phyloP scores from a whole-genome alignment of 108 stramenopile genomes.

The Aurantiochytrium sp. region DNA sequence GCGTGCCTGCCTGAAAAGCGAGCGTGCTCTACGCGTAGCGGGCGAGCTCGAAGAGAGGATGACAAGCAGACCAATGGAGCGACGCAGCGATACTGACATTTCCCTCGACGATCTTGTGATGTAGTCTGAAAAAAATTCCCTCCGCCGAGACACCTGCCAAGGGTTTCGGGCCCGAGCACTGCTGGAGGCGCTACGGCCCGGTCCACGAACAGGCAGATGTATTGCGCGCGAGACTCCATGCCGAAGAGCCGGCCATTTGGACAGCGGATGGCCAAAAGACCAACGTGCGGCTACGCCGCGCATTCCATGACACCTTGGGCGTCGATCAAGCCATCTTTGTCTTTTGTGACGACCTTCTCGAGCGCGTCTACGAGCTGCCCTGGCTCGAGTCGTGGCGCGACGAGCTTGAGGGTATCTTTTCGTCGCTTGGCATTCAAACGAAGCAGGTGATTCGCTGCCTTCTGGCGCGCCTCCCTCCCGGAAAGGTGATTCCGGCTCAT shows the following conservation, averaged over 20 bases:
- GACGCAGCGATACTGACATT: too few relatives aligned
- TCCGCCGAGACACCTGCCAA: background rate
- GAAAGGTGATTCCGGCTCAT: conserved; percentile 85
- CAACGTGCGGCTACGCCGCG: conserved; percentile 74
- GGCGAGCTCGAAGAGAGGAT: too few relatives aligned
- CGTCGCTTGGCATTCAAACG: conserved; percentile 43
- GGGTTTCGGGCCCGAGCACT: background rate
- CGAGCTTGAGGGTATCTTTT: conserved; percentile 69
- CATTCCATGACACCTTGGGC: conserved; percentile 92
- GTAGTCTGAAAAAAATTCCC: background rate
- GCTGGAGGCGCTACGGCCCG: background rate
- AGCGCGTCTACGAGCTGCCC: conserved; percentile 73
- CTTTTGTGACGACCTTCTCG: conserved; percentile 91
- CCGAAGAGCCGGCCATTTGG: background rate
- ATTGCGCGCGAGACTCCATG: background rate
- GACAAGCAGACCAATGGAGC: too few relatives aligned
- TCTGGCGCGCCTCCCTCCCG: conserved; percentile 84
- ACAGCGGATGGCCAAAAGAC: conserved; percentile 17
- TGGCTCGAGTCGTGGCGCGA: conserved; percentile 62
- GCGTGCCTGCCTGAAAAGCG: too few relatives aligned
- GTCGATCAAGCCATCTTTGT: conserved; percentile 85
- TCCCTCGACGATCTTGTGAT: background rate
- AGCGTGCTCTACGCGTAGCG: too few relatives aligned
- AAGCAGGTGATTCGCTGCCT: conserved; percentile 71
- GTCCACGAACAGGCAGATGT: background rate